These are phyloP conservation scores for Chenopodium berlandieri DNA, from an alignment of 148 eudicot genomes.

Conservation along the genomic window DNA sequence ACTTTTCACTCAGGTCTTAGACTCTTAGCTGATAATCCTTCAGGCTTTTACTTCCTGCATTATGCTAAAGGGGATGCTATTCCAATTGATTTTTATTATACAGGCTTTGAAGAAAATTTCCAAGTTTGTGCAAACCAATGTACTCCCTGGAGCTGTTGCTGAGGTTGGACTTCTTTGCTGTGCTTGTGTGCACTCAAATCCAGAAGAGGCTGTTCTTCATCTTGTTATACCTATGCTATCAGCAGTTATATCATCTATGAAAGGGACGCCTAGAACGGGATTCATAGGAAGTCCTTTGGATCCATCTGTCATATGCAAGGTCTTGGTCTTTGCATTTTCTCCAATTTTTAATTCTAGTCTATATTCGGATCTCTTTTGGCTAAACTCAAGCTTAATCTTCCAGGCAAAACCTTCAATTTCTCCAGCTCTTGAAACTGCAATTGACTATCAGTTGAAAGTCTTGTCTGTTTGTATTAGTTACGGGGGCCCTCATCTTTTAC, in stretches of 20 bases:
- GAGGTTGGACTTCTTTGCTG: slow-evolving; percentile 98
- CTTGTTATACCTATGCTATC: slow-evolving; percentile 74
- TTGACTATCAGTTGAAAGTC: slow-evolving; percentile 85
- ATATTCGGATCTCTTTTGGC: slow-evolving; percentile 6
- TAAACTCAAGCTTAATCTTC: slow-evolving; percentile 11
- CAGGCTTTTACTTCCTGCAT: slow-evolving; percentile 6
- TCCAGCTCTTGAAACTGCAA: slow-evolving; percentile 90
- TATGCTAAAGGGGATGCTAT: background rate
- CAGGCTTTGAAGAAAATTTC: slow-evolving; percentile 91
- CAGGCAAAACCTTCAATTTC: slow-evolving; percentile 75
- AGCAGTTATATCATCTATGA: slow-evolving; percentile 70
- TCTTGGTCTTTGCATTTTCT: slow-evolving; percentile 15
- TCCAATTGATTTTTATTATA: background rate
- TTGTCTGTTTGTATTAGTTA: slow-evolving; percentile 88
- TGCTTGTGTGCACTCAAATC: slow-evolving; percentile 89
- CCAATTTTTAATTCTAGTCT: background rate
- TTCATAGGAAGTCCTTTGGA: slow-evolving; percentile 55
- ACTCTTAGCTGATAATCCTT: slow-evolving; percentile 39
- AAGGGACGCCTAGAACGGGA: slow-evolving; percentile 79
- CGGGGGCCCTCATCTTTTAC: slow-evolving; percentile 76
- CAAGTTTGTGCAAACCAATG: slow-evolving; percentile 81
- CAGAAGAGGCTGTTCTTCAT: slow-evolving; percentile 74
- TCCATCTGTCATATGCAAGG: slow-evolving; percentile 51
- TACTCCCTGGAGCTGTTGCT: slow-evolving; percentile 96
- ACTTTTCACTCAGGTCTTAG: slow-evolving; percentile 78